Evolutionary conservation across 106 monocot species (phyloP), one percentile per base, ranked within the genome.

Genomic region (Chionographis japonica): DNA sequence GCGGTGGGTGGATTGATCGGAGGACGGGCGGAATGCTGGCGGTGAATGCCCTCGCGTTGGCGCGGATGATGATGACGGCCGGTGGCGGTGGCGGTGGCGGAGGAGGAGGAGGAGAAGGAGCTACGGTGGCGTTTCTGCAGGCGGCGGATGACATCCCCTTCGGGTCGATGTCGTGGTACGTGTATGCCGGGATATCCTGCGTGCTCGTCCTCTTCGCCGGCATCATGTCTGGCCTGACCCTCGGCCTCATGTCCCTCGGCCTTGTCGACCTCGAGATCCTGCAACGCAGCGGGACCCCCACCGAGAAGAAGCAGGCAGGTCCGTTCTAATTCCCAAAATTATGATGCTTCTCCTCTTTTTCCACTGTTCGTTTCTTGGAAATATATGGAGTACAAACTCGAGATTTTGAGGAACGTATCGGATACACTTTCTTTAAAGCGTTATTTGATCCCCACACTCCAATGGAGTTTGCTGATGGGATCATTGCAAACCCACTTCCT

Each of bases 191-290:
- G 38, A 75, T 87, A 12, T 98, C 92, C 12, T 92, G 89, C 77
- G 7, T 98, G 2, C 83, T 98, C 37, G 97, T 98, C 59, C 83
- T 98, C 27, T 98, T 98, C 69, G 97, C 97, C 0, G 97, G 97
- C 43, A 87, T 98, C 68, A 98, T 98, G 97, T 98, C 97, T 20
- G 97, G 97, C 16, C 82, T 98, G 43, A 98, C 97, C 4, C 83
- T 98, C 0, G 97, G 97, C 5, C 74, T 98, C 59, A 98, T 98
- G 97, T 92, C 97, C 10, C 85, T 98, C 36, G 97, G 92, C 38
- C 83, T 98, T 59, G 97, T 98, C 61, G 97, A 98, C 67, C 85
- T 98, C 68, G 97, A 98, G 90, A 89, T 98, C 67, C 87, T 98
- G 16, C 97, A 98, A 72, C 87, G 85, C 35, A 85, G 97, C 54